Evolutionary conservation across 306 rosid genomes (phyloP).

Genomic region (Rosa persica): DNA sequence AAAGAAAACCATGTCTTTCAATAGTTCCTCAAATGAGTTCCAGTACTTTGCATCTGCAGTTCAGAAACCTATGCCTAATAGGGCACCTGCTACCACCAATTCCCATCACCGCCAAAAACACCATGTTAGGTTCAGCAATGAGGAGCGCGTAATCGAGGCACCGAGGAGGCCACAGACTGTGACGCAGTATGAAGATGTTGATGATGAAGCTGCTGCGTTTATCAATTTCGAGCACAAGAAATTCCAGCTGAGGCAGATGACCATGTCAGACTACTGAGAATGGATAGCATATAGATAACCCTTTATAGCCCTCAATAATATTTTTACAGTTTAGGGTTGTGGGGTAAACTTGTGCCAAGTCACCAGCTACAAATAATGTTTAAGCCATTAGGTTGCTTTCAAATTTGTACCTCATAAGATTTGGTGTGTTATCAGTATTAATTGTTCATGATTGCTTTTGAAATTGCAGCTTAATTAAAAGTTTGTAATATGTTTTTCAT

Average conservation of each 20-base stretch:
- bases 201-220: constrained; percentile 64
- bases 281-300: neutral
- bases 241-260: constrained; percentile 31
- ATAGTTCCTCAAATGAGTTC: neutral
- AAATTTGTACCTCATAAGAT: neutral
- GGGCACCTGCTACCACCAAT: neutral
- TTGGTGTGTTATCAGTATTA: neutral
- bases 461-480: neutral
- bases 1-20: constrained; percentile 16
- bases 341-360: constrained; percentile 6
- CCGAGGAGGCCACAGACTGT: neutral
- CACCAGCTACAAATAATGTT: constrained; percentile 11
- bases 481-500: neutral
- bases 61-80: constrained; percentile 18
- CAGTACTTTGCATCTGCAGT: neutral
- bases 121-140: constrained; percentile 22
- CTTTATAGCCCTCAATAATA: neutral
- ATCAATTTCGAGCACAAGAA: constrained; percentile 54
- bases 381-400: neutral
- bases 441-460: neutral
- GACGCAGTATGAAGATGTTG: constrained; percentile 26
- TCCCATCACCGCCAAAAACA: neutral
- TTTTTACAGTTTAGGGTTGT: neutral
- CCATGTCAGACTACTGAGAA: constrained; percentile 6
- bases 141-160: constrained; percentile 14